Percentiles rank a stretch among this genome's conserved stretches.
phyloP scores from a whole-genome alignment of 805 yeast genomes.

The Sugiyamaella smithiae region DNA sequence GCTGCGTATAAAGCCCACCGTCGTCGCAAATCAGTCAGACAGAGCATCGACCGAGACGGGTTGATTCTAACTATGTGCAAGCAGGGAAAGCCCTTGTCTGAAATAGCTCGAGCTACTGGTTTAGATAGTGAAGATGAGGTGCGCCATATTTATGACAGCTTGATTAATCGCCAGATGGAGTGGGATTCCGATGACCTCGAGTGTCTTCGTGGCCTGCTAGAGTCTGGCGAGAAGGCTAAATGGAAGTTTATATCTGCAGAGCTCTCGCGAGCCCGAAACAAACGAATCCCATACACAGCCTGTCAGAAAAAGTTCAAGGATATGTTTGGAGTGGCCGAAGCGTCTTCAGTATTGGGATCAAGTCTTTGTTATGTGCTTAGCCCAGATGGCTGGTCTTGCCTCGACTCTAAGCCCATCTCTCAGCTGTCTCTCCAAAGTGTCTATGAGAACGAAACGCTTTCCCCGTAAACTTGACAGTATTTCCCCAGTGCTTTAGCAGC shows the following conservation, averaged over 20 bases:
- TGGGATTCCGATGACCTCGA: constrained; percentile 47
- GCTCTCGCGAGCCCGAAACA: constrained; percentile 32
- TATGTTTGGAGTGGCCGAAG: constrained; percentile 53
- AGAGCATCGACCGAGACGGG: constrained; percentile 60
- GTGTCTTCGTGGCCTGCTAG: constrained; percentile 46
- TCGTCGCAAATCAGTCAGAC: constrained; percentile 13
- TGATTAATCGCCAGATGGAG: constrained; percentile 12
- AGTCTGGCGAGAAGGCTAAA: constrained; percentile 53
- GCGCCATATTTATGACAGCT: constrained; percentile 14
- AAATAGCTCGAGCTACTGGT: constrained; percentile 59
- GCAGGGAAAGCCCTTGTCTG: constrained; percentile 66
- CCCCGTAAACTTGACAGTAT: neutral
- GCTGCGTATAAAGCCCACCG: constrained; percentile 11
- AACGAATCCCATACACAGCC: constrained; percentile 50
- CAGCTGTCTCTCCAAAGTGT: constrained; percentile 15
- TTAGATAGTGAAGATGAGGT: constrained; percentile 49
- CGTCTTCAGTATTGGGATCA: constrained; percentile 46
- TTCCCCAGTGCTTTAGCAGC: too few relatives aligned
- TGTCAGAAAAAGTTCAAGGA: constrained; percentile 55
- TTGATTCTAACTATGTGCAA: constrained; percentile 57
- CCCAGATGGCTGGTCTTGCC: constrained; percentile 46
- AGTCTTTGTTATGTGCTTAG: constrained; percentile 51
- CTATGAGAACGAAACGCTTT: constrained; percentile 10
- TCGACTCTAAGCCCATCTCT: constrained; percentile 26
- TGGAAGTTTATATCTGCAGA: constrained; percentile 55